Evolutionary conservation across 176 grass and related monocot genomes (phyloP).

Genomic region (Rhynchospora tenuis): DNA sequence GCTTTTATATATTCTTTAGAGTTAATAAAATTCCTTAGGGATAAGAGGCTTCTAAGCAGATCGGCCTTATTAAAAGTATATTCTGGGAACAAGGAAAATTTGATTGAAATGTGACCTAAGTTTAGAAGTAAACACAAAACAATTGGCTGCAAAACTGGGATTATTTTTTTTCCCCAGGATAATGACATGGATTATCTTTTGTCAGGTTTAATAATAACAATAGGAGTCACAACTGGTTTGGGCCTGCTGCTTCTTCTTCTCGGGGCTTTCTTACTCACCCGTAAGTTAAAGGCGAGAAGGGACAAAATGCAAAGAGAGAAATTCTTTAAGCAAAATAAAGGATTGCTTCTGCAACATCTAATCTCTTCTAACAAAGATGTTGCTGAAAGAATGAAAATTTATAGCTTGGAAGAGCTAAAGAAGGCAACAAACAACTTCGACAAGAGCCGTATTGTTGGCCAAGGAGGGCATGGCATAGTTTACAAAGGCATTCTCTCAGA

Average conservation of each 20-base stretch:
- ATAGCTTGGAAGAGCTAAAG: slow-evolving; percentile 30
- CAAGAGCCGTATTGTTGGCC: slow-evolving; percentile 21
- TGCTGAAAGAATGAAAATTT: slow-evolving; percentile 39
- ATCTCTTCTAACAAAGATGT: slow-evolving; percentile 29
- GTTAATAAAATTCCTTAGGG: not conserved
- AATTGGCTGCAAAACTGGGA: not conserved
- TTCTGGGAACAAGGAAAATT: not conserved
- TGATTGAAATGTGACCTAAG: not conserved
- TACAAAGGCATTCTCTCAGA: slow-evolving; percentile 43
- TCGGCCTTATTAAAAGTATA: not conserved
- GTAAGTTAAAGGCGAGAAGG: slow-evolving; percentile 10
- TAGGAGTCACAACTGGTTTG: slow-evolving; percentile 7
- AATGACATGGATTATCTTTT: not conserved
- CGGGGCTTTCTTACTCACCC: slow-evolving; percentile 16
- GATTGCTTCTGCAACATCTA: slow-evolving; percentile 35
- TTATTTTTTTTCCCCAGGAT: not conserved
- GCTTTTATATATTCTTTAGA: not conserved
- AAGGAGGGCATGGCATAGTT: slow-evolving; percentile 37
- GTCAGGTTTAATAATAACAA: slow-evolving; percentile 4
- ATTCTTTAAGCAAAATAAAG: slow-evolving; percentile 50
- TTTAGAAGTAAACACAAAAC: not conserved
- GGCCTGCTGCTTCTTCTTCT: slow-evolving; percentile 17
- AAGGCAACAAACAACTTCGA: slow-evolving; percentile 50
- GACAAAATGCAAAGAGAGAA: slow-evolving; percentile 29
- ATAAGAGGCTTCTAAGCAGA: not conserved